phyloP scores from a whole-genome alignment of 2,329 filamentous ascomycete genomes.

The Colletotrichum salicis region DNA sequence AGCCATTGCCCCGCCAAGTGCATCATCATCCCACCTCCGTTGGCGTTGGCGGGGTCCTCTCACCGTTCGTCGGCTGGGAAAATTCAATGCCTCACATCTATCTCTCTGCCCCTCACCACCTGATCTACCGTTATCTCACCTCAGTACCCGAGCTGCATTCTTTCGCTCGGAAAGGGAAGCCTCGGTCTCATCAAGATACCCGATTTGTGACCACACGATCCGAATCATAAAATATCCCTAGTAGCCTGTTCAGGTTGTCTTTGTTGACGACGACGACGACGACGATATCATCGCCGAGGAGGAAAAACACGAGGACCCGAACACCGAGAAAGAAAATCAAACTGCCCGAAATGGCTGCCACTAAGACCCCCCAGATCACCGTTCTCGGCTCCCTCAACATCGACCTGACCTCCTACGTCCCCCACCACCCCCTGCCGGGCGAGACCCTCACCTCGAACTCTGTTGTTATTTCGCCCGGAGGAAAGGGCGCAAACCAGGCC shows the following conservation, averaged over 20 bases:
- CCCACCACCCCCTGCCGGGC: conserved; percentile 83
- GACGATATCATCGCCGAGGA: neutral
- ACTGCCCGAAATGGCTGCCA: conserved; percentile 17
- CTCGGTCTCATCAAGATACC: neutral
- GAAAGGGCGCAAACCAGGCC: conserved; percentile 96
- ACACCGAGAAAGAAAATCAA: neutral
- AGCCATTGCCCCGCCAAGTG: conserved; percentile 27
- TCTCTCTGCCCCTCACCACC: conserved; percentile 7
- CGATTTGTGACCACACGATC: neutral
- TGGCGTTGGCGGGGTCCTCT: conserved; percentile 24
- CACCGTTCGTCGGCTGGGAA: conserved; percentile 27
- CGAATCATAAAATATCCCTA: neutral
- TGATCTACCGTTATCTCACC: conserved; percentile 19
- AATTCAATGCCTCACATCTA: conserved; percentile 16
- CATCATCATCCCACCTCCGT: conserved; percentile 33
- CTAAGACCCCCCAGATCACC: conserved; percentile 67
- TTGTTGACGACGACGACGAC: neutral
- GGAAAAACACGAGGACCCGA: neutral
- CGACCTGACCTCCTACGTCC: conserved; percentile 89
- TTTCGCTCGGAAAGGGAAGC: conserved; percentile 7
- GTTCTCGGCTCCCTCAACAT: conserved; percentile 94
- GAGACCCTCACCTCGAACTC: conserved; percentile 86
- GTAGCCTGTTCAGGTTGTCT: neutral
- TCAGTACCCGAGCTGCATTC: conserved; percentile 22
- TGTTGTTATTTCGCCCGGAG: conserved; percentile 85